A percentile compares a stretch with the other conserved stretches of the same genome.
Evolutionary conservation across 2,329 filamentous ascomycete species (phyloP).

Genomic region (Dothistroma pini): DNA sequence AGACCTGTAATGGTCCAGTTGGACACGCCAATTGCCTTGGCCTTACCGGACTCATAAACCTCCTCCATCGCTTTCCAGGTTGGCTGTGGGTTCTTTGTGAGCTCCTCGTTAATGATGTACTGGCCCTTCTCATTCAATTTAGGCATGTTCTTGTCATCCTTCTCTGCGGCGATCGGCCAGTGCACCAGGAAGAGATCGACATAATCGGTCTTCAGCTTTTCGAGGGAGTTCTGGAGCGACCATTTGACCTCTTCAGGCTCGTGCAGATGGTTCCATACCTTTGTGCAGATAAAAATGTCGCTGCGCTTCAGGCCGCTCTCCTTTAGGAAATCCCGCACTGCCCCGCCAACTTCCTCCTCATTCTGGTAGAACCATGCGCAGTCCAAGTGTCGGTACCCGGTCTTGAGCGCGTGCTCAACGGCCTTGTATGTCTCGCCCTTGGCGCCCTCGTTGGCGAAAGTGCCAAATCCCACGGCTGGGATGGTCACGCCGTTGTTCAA

Average conservation of each 20-base stretch:
- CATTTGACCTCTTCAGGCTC: constrained; percentile 37
- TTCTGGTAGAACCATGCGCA: constrained; percentile 56
- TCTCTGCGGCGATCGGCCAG: constrained; percentile 51
- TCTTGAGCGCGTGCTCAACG: constrained; percentile 47
- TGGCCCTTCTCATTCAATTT: constrained; percentile 52
- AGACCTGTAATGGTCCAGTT: constrained; percentile 48
- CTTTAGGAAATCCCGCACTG: constrained; percentile 53
- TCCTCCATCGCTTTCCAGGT: constrained; percentile 62
- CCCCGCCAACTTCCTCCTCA: constrained; percentile 53
- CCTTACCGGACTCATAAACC: constrained; percentile 53
- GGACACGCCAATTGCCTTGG: constrained; percentile 52
- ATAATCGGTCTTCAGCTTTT: constrained; percentile 35
- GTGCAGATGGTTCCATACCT: constrained; percentile 54
- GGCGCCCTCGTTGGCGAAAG: constrained; percentile 63
- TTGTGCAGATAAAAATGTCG: constrained; percentile 52
- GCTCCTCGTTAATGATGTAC: constrained; percentile 60
- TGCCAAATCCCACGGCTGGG: constrained; percentile 62
- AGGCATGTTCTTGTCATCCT: constrained; percentile 45
- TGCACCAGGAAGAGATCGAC: constrained; percentile 38
- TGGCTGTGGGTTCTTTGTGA: constrained; percentile 63
- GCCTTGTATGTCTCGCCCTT: constrained; percentile 57
- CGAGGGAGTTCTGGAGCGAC: constrained; percentile 34
- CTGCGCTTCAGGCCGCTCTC: constrained; percentile 46
- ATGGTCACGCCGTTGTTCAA: constrained; percentile 59
- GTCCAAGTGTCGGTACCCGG: constrained; percentile 54